phyloP scores from a whole-genome alignment of 108 stramenopile species.

The Nitzschia sp. region DNA sequence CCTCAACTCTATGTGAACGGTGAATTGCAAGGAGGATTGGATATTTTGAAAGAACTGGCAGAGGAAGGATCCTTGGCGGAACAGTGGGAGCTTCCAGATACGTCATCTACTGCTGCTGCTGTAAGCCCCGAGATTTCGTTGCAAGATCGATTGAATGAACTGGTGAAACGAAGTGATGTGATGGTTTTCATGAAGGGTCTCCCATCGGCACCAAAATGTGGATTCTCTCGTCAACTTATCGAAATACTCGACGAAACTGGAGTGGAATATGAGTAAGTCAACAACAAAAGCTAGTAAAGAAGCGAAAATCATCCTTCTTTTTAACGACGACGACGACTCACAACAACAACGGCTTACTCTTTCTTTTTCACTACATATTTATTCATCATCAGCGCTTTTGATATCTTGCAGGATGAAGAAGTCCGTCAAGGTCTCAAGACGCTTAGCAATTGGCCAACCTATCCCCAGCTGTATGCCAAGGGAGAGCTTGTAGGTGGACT shows the following conservation, averaged over 20 bases:
- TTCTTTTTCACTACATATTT: too few relatives aligned
- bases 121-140: slow-evolving; percentile 27
- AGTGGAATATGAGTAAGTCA: slow-evolving; percentile 83
- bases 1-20: slow-evolving; percentile 96
- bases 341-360: too few relatives aligned
- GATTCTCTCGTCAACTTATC: slow-evolving; percentile 88
- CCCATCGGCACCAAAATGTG: slow-evolving; percentile 87
- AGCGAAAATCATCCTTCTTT: too few relatives aligned
- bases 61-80: slow-evolving; percentile 68
- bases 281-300: too few relatives aligned
- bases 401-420: slow-evolving; percentile 88
- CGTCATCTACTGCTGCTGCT: neutral
- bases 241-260: slow-evolving; percentile 73
- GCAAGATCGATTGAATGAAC: slow-evolving; percentile 54
- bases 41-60: slow-evolving; percentile 95
- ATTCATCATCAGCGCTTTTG: too few relatives aligned
- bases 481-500: slow-evolving; percentile 96
- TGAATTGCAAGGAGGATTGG: slow-evolving; percentile 94
- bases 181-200: slow-evolving; percentile 99
- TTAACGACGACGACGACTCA: too few relatives aligned
- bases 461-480: slow-evolving; percentile 94
- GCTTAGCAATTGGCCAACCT: slow-evolving; percentile 95
- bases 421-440: slow-evolving; percentile 91
- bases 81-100: slow-evolving; percentile 40
- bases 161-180: slow-evolving; percentile 61